Conservation (phyloP, 345 rosid species). For the Syzygium oleosum region DNA sequence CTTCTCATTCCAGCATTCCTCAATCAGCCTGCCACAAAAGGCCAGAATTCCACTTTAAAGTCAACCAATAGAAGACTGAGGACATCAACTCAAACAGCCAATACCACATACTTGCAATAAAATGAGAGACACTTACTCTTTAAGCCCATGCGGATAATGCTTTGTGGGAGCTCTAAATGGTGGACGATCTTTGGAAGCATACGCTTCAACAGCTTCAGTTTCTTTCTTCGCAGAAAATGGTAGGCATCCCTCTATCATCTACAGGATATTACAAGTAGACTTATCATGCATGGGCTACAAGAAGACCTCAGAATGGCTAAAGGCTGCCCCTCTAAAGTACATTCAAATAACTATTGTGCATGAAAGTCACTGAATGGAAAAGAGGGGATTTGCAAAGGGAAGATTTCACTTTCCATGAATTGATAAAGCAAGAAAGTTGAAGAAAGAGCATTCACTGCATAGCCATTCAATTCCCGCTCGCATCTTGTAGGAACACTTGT, state of each 20-base stretch:
- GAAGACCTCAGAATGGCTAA: not conserved
- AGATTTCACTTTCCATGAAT: not conserved
- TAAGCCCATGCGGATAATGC: slow-evolving; percentile 73
- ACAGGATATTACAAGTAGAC: not conserved
- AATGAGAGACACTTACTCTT: slow-evolving; percentile 37
- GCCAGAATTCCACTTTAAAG: not conserved
- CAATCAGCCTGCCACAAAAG: slow-evolving; percentile 55
- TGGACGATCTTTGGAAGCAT: slow-evolving; percentile 45
- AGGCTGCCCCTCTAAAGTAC: not conserved
- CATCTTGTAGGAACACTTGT: not conserved
- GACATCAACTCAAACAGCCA: not conserved
- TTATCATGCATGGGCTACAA: not conserved
- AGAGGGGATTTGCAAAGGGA: not conserved
- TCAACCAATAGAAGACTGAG: not conserved
- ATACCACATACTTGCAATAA: not conserved
- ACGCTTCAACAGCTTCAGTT: slow-evolving; percentile 48
- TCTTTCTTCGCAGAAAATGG: slow-evolving; percentile 68
- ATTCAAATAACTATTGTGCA: not conserved
- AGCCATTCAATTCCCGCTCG: not conserved
- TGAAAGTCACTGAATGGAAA: not conserved
- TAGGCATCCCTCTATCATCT: slow-evolving; percentile 86
- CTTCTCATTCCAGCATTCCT: slow-evolving; percentile 82
- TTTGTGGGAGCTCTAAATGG: slow-evolving; percentile 68
- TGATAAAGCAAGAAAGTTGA: not conserved
- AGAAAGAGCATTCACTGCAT: not conserved